Evolutionary conservation across 805 yeast genomes (phyloP), one percentile per base, ranked within the genome.

Genomic region (Monosporozyma siamensis): DNA sequence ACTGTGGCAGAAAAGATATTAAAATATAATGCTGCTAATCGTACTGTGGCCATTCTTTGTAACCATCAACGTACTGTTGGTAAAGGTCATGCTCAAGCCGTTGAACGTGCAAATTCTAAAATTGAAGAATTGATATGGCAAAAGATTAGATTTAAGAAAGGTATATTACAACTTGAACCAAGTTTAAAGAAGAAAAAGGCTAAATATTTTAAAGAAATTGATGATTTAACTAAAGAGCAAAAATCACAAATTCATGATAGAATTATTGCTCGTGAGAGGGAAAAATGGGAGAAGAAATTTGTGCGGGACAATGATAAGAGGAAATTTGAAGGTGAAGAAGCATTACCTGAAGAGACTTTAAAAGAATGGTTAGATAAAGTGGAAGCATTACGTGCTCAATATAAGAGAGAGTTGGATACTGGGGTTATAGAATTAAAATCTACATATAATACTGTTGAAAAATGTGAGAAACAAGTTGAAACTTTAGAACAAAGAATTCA

Each of bases 41-140:
- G 97, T 63, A 82, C 90, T 2, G 97, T 89, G 45, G 97, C 97
- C 5, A 87, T 89, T 47, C 68, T 89, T 54, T 89, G 97, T 82
- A 89, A 89, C 71, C 97, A 89, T 74, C 97, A 89, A 71, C 80
- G 96, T 64, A 78, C 95, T 15, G 88, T 89, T 8, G 75, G 88
- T 39, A 90, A 89, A 59, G 77, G 77, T 4, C 97, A 90, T 57
- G 94, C 83, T 38, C 75, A 76, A 20, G 71, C 88, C 5, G 86
- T 90, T 46, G 84, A 78, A 50, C 86, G 82, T 59, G 87, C 87
- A 36, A 75, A 69, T 50, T 94, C 82, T 42, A 79, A 73, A 53
- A 75, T 90, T 44, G 75, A 78, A 54, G 97, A 89, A 65, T 69
- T 88, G 66, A 64, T 76, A 42, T 89, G 96, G 95, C 86, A 82